Percentiles rank a stretch among this genome's conserved stretches.
phyloP scores from a whole-genome alignment of 768 basidiomycete genomes.

The Russula compacta region DNA sequence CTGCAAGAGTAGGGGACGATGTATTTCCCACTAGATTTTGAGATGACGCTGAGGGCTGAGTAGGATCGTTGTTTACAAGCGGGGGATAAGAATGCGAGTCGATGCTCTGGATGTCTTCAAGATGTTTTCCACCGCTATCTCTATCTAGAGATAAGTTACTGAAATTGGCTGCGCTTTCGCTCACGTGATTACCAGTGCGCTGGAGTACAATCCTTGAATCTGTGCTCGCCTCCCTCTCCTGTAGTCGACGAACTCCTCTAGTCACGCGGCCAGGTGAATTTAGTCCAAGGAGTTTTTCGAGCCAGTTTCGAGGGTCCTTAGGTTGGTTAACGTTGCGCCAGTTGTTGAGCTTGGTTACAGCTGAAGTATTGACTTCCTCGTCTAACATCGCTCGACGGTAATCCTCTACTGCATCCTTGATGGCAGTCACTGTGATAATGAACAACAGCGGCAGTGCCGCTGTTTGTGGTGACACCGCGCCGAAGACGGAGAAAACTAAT shows the following conservation, averaged over 20 bases:
- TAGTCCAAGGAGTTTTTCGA: conserved; percentile 62
- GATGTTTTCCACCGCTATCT: conserved; percentile 11
- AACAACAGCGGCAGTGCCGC: conserved; percentile 81
- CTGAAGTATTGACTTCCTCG: conserved; percentile 91
- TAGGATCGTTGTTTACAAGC: neutral
- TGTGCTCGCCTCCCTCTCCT: conserved; percentile 68
- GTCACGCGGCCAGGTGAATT: conserved; percentile 69
- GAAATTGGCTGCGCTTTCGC: conserved; percentile 28
- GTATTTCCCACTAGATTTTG: conserved; percentile 1
- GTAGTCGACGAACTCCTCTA: conserved; percentile 75
- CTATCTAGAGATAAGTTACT: conserved; percentile 14
- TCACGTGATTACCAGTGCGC: conserved; percentile 28
- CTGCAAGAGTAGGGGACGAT: conserved; percentile 7
- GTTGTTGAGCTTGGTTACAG: conserved; percentile 79
- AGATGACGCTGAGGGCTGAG: conserved; percentile 10
- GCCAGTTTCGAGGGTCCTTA: conserved; percentile 63
- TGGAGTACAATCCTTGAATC: conserved; percentile 56
- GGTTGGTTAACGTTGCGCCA: conserved; percentile 91
- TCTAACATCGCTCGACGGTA: conserved; percentile 83
- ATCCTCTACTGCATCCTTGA: conserved; percentile 96
- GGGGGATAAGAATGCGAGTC: conserved; percentile 24
- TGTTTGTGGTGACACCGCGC: conserved; percentile 72
- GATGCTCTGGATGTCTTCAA: conserved; percentile 31
- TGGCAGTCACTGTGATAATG: conserved; percentile 79
- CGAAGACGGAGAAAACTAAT: conserved; percentile 84